Conservation (phyloP, 257 asterid species). For the Penstemon davidsonii region DNA sequence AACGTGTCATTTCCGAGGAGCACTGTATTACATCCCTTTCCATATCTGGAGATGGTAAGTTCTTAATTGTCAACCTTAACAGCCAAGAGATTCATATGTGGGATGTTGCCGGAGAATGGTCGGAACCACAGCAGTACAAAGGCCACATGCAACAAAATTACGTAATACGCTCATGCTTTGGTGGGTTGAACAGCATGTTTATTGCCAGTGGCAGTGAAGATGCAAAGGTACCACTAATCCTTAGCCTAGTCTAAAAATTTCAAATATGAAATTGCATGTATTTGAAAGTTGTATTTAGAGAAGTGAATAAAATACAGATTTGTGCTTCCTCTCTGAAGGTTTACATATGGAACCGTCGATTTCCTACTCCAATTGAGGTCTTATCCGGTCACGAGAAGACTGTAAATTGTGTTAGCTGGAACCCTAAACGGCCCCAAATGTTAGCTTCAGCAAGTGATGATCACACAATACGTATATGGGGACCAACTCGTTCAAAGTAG, state of each 20-base stretch:
- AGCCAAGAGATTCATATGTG: constrained; percentile 96
- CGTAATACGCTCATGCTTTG: constrained; percentile 96
- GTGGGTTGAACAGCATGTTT: constrained; percentile 70
- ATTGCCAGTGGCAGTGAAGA: constrained; percentile 97
- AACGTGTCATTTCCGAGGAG: constrained; percentile 71
- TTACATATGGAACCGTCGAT: constrained; percentile 72
- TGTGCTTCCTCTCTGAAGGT: constrained; percentile 48
- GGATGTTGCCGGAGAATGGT: constrained; percentile 60
- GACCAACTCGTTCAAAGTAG: constrained; percentile 50
- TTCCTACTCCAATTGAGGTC: constrained; percentile 63
- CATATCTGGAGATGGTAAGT: constrained; percentile 67
- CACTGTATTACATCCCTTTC: constrained; percentile 83
- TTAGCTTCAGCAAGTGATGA: constrained; percentile 95
- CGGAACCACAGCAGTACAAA: constrained; percentile 52
- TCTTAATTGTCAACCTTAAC: constrained; percentile 81
- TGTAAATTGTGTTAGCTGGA: constrained; percentile 93
- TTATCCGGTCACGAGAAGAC: constrained; percentile 76
- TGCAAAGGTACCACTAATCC: constrained; percentile 58
- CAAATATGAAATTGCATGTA: not conserved
- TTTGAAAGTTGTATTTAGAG: not conserved
- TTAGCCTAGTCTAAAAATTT: not conserved
- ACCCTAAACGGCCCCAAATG: constrained; percentile 66
- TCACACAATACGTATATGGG: constrained; percentile 88
- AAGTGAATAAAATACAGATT: not conserved
- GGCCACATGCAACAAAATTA: constrained; percentile 85